Conservation (phyloP, 1,284 basidiomycete genomes). For the Hemileia vastatrix region DNA sequence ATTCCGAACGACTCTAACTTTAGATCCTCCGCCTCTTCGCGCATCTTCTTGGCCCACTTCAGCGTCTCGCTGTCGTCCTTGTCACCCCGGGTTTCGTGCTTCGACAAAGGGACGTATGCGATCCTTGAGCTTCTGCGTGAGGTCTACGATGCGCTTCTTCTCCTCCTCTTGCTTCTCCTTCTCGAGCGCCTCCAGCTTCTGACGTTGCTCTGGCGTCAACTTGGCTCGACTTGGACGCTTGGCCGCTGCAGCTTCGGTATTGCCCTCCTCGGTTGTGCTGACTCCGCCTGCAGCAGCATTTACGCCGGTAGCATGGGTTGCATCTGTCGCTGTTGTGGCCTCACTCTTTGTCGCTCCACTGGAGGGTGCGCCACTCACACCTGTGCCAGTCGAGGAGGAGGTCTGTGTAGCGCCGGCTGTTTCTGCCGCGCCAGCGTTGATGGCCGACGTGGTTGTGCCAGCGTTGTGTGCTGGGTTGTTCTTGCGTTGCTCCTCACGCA, state of each 20-base stretch:
- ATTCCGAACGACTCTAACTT: constrained; percentile 85
- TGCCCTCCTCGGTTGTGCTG: constrained; percentile 34
- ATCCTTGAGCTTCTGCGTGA: constrained; percentile 46
- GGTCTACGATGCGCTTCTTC: constrained; percentile 29
- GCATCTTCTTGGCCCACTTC: constrained; percentile 25
- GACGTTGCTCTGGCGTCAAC: constrained; percentile 75
- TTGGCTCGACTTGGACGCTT: constrained; percentile 49
- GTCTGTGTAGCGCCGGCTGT: not conserved
- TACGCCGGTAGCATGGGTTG: constrained; percentile 3
- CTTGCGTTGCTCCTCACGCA: constrained; percentile 46
- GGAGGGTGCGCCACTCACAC: too few species aligned
- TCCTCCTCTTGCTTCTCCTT: constrained; percentile 50
- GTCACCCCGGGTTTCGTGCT: not conserved
- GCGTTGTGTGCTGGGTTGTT: too few species aligned
- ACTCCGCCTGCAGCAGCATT: constrained; percentile 16
- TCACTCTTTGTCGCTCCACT: constrained; percentile 42
- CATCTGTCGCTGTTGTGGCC: constrained; percentile 49
- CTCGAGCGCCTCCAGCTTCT: constrained; percentile 58
- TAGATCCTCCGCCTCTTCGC: constrained; percentile 53
- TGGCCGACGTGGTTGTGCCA: too few species aligned
- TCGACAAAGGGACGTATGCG: constrained; percentile 1
- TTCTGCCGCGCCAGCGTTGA: not conserved
- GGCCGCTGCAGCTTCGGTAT: too few species aligned
- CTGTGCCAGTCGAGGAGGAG: not conserved
- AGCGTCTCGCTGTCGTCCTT: not conserved